Evolutionary conservation across 129 eudicot genomes (phyloP), one percentile per base, ranked within the genome.

Genomic region (Artemisia argyi): DNA sequence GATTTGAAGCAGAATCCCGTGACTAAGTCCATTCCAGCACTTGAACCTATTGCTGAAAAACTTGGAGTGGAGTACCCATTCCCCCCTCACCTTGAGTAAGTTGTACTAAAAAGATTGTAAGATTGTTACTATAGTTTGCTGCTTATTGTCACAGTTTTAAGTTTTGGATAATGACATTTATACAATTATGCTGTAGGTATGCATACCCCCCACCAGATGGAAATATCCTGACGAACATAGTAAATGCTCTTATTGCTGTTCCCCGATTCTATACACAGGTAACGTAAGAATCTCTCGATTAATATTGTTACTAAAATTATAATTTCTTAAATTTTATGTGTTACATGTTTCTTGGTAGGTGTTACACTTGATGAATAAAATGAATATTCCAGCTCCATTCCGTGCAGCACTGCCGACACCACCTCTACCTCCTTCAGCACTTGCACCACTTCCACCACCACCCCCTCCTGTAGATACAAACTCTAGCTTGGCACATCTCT

Each of bases 301-400:
- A 39, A 51, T 28, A 69, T 50, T 74, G 24, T 10, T 46, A 19
- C 22, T 54, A 61, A 17, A 16, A 26, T 44, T 60, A 47, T 69
- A 26, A 19, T 68, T 15, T 66, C 35, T 28, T 28, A n/a, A 13
- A 49, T 48, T 51, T 62, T 49, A 65, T 44, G 17, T 73, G 9
- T 48, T 57, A 28, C 55, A 14, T 9, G 10, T 20, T 50, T n/a
- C 60, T 17, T 51, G 78, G 75, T 55, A 92, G 98, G 95, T 90
- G 53, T 88, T 95, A 85, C 99, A 95, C 80, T 83, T 95, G 86
- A 95, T 95, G 99, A 95, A 95, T 82, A 95, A 95, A 80, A 88
- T 95, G 99, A 95, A 95, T 83, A 95, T 95, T 73, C 99, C 97
- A 13, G 99, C 99, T 76, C 97, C 97, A 75, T 95, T 90, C 64